Percentiles rank a stretch among this genome's conserved stretches.
These are phyloP conservation scores for Vigna reflexopilosa DNA, from an alignment of 306 rosid genomes.

Conservation along the genomic window DNA sequence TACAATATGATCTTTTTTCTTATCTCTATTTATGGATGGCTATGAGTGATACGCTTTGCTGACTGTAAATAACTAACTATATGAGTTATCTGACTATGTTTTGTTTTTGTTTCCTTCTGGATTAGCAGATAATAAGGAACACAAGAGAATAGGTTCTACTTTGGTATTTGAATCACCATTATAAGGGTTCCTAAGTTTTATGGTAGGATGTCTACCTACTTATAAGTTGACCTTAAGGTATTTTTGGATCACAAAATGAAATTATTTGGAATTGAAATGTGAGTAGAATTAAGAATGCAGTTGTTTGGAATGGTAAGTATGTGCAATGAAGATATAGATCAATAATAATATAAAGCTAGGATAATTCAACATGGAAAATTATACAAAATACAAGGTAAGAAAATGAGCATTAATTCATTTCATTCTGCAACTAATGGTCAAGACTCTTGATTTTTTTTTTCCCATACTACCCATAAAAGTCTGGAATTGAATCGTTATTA, in stretches of 20 bases:
- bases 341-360: not conserved
- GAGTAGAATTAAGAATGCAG: not conserved
- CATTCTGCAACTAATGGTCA: constrained; percentile 2
- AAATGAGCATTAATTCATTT: not conserved
- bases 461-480: not conserved
- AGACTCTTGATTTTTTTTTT: not conserved
- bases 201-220: constrained; percentile 4
- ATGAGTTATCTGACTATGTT: too few species aligned
- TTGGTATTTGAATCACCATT: constrained; percentile 21
- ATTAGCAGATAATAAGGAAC: too few species aligned
- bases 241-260: not conserved
- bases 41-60: too few species aligned
- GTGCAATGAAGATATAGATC: not conserved
- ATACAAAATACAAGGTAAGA: constrained; percentile 16
- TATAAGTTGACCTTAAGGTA: not conserved
- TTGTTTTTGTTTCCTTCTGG: too few species aligned
- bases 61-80: too few species aligned
- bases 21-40: not conserved
- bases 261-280: not conserved
- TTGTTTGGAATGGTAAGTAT: not conserved
- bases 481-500: not conserved
- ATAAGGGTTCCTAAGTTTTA: constrained; percentile 1
- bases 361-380: constrained; percentile 4
- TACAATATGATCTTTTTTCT: not conserved
- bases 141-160: not conserved